phyloP scores from a whole-genome alignment of 495 filamentous ascomycete genomes.

The Daldinia concentrica region DNA sequence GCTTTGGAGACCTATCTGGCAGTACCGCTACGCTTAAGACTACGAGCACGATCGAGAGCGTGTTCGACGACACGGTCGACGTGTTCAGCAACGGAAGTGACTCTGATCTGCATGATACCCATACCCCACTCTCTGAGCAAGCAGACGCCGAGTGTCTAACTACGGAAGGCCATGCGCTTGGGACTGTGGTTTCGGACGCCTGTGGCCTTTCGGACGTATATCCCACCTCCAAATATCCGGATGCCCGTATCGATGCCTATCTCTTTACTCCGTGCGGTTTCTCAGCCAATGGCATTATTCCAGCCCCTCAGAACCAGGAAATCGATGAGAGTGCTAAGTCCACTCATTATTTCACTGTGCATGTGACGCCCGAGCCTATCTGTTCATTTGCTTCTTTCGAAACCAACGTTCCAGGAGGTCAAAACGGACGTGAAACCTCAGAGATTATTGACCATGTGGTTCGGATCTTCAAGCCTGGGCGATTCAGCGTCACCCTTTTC shows the following conservation, averaged over 20 bases:
- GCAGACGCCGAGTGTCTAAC: constrained; percentile 76
- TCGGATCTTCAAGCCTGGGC: constrained; percentile 91
- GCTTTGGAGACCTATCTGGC: constrained; percentile 61
- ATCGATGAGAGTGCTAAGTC: constrained; percentile 62
- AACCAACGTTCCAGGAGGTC: constrained; percentile 94
- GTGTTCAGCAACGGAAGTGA: constrained; percentile 78
- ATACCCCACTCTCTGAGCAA: constrained; percentile 64
- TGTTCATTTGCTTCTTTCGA: constrained; percentile 99
- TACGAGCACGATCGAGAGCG: constrained; percentile 40
- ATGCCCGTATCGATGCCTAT: constrained; percentile 94
- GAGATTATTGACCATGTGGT: constrained; percentile 95
- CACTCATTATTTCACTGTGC: constrained; percentile 97
- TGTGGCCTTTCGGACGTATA: constrained; percentile 94
- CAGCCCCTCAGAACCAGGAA: constrained; percentile 65
- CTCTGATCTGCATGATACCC: constrained; percentile 68
- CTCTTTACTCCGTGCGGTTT: constrained; percentile 98
- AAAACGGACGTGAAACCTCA: constrained; percentile 85
- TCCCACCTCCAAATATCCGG: constrained; percentile 83
- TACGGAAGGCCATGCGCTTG: constrained; percentile 93
- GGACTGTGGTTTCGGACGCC: constrained; percentile 88
- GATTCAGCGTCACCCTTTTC: constrained; percentile 97
- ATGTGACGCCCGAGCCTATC: constrained; percentile 96
- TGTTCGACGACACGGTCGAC: constrained; percentile 68
- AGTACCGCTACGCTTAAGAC: constrained; percentile 51
- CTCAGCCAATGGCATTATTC: constrained; percentile 96